phyloP scores from a whole-genome alignment of 2,329 filamentous ascomycete genomes.

The Alternaria arbusti region DNA sequence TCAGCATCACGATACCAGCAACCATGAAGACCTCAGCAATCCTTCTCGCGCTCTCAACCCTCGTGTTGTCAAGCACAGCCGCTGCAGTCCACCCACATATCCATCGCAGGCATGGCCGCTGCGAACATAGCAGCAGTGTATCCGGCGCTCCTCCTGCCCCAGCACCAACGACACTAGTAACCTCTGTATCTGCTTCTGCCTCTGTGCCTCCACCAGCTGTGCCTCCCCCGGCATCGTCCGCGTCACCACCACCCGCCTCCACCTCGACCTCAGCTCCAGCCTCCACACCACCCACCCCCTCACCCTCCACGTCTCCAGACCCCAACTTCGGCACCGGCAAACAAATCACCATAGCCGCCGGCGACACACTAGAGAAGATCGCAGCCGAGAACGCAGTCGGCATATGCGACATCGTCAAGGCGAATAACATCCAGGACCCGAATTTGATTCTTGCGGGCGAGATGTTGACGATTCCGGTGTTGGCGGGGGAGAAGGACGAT shows the following conservation, averaged over 20 bases:
- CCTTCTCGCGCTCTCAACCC: neutral
- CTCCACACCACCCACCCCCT: neutral
- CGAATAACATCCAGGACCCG: neutral
- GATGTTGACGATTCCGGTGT: neutral
- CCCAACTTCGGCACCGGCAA: neutral
- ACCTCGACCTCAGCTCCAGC: neutral
- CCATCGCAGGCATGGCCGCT: neutral
- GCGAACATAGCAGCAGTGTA: neutral
- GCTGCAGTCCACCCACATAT: neutral
- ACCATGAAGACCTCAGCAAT: neutral
- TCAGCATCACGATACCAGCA: neutral
- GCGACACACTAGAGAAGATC: conserved; percentile 1
- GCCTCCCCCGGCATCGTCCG: neutral
- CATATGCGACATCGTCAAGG: neutral
- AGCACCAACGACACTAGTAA: neutral
- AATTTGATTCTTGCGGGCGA: neutral
- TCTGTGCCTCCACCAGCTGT: neutral
- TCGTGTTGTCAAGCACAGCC: neutral
- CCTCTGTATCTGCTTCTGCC: neutral
- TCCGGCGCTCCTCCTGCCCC: neutral
- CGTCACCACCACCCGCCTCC: neutral
- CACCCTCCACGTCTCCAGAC: neutral
- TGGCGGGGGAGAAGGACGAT: neutral
- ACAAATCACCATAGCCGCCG: neutral
- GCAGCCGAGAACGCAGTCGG: neutral